Evolutionary conservation across 345 rosid genomes (phyloP), one percentile per base, ranked within the genome.

Genomic region (Bruguiera gymnorhiza): DNA sequence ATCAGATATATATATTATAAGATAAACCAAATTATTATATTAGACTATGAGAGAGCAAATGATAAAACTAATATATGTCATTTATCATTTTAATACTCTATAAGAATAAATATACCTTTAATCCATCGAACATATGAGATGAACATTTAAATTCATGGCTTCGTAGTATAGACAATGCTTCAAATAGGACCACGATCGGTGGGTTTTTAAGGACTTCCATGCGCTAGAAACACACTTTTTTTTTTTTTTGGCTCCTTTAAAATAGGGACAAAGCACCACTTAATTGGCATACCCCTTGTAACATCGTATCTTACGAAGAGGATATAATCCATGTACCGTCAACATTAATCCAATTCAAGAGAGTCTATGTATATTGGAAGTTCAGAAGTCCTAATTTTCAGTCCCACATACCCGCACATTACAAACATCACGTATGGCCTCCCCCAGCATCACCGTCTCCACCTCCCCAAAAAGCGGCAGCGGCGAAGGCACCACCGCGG

Each of bases 391-490:
- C 16, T 37, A 37, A 37, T 37, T 43, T 43, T 13, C 0, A 0
- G 18, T 13, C 16, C 16, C 16, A 2, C 11, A 3, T 13, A 8
- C 13, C 1, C 59, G 0, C 7, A 8, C 29, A 2, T 7, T 5
- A 1, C 15, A 24, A 8, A 56, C 18, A 10, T 27, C 16, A 6
- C 26, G 13, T 24, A 69, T 78, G 76, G 74, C 84, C 26, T 75
- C 81, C 20, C 70, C 31, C 0, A 71, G 52, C 69, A 66, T 78
- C 76, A 61, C 71, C n/a, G 68, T 75, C 37, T 67, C 53, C 11
- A 78, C 78, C 62, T 78, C 84, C 18, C 84, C 87, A 5, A 79
- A 80, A 70, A 82, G 58, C 51, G 43, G 58, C 66, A 54, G 5
- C 73, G 52, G 60, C 34, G 20, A 32, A 10, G 58, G 46, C 43